Percentiles rank a stretch among this genome's conserved stretches.
Conservation (phyloP, 1,284 basidiomycete species). For the Mycena sp. region DNA sequence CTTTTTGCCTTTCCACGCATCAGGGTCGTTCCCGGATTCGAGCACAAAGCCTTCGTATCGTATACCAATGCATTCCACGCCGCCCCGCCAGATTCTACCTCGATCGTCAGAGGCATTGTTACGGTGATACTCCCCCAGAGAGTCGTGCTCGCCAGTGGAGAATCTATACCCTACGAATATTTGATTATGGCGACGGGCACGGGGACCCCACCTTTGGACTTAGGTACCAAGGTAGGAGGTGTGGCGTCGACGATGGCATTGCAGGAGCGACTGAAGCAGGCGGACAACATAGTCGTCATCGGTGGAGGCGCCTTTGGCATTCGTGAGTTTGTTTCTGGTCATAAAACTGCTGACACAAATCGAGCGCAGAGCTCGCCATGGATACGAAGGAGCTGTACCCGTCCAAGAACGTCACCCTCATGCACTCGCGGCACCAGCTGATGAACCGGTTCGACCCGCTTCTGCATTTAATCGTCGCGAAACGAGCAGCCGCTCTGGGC, state of each 20-base stretch:
- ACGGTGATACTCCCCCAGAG: conserved; percentile 32
- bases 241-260: conserved; percentile 2
- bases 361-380: conserved; percentile 44
- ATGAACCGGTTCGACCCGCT: conserved; percentile 50
- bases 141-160: conserved; percentile 34
- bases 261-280: conserved; percentile 17
- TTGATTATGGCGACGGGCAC: conserved; percentile 44
- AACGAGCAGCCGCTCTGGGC: conserved; percentile 46
- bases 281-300: conserved; percentile 27
- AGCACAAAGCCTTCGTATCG: conserved; percentile 57
- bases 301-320: conserved; percentile 33
- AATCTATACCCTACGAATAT: conserved; percentile 41
- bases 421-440: conserved; percentile 52
- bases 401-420: conserved; percentile 49
- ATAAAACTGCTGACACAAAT: background rate
- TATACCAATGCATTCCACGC: conserved; percentile 42
- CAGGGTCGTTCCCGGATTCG: conserved; percentile 48
- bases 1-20: conserved; percentile 54
- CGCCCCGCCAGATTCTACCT: conserved; percentile 31
- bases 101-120: conserved; percentile 34
- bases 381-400: conserved; percentile 53
- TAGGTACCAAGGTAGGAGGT: conserved; percentile 12
- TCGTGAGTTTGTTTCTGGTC: conserved; percentile 19
- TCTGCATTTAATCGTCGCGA: conserved; percentile 46
- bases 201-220: conserved; percentile 15